A percentile compares a stretch with the other conserved stretches of the same genome.
phyloP scores from a whole-genome alignment of 169 alveolate species.

The Plasmodium relictum region DNA sequence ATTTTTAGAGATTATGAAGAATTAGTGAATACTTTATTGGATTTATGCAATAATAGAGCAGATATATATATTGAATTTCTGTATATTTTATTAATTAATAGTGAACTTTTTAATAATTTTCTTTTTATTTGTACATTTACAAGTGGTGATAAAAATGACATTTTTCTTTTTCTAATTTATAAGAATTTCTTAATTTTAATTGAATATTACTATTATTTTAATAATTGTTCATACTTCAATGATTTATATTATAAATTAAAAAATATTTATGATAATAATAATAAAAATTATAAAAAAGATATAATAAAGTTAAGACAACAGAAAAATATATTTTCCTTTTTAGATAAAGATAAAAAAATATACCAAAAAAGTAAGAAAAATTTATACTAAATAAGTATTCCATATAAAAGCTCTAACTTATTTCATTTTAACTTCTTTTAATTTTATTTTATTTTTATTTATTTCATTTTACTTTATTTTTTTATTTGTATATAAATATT shows the following conservation, averaged over 20 bases:
- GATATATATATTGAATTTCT: constrained; percentile 57
- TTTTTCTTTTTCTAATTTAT: constrained; percentile 18
- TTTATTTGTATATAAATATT: neutral
- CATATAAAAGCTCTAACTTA: too few species aligned
- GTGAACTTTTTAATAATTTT: constrained; percentile 39
- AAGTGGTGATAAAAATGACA: constrained; percentile 38
- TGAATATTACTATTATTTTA: constrained; percentile 43
- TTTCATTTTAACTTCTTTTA: too few species aligned
- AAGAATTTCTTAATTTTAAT: constrained; percentile 34
- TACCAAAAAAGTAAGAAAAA: neutral
- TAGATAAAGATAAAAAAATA: constrained; percentile 10
- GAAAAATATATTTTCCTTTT: neutral
- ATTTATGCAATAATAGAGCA: constrained; percentile 26
- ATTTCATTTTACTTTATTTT: neutral
- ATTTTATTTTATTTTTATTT: neutral
- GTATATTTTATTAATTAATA: constrained; percentile 42
- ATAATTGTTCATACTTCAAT: constrained; percentile 16
- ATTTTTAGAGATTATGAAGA: constrained; percentile 20
- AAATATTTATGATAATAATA: constrained; percentile 7
- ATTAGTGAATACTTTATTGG: constrained; percentile 4
- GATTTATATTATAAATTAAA: constrained; percentile 16
- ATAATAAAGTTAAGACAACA: neutral
- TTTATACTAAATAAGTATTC: too few species aligned
- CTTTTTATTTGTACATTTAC: constrained; percentile 38
- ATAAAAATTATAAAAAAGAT: neutral